These are phyloP conservation scores for Venturia pyrina DNA, from an alignment of 2,329 filamentous ascomycete species.

Conservation along the genomic window DNA sequence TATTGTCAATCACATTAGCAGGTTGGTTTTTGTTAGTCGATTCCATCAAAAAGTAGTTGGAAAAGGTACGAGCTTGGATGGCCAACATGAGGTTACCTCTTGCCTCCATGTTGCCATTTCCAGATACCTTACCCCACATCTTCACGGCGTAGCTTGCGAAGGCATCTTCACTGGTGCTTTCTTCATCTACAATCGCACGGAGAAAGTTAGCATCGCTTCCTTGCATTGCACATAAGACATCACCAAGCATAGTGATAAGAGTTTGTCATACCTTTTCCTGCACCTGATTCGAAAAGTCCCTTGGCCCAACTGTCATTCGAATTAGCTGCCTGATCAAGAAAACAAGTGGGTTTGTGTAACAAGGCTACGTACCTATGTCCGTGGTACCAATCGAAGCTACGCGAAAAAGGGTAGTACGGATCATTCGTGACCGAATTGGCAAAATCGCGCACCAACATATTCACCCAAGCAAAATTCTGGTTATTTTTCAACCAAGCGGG, in stretches of 20 bases:
- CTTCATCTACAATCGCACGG: slow-evolving; percentile 45
- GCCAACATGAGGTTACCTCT: slow-evolving; percentile 75
- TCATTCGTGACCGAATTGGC: slow-evolving; percentile 72
- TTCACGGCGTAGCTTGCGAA: slow-evolving; percentile 83
- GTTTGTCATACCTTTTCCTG: slow-evolving; percentile 48
- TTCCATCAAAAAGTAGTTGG: slow-evolving; percentile 74
- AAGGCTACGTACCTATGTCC: slow-evolving; percentile 48
- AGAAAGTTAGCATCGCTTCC: background rate
- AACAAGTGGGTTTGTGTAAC: background rate
- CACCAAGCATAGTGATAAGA: background rate
- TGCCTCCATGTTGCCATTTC: slow-evolving; percentile 71
- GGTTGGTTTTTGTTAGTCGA: slow-evolving; percentile 63
- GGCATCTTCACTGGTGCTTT: slow-evolving; percentile 82
- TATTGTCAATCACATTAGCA: slow-evolving; percentile 66
- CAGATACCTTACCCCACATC: slow-evolving; percentile 78
- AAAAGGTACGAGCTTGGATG: slow-evolving; percentile 62
- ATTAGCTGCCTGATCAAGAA: background rate
- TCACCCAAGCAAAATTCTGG: slow-evolving; percentile 68
- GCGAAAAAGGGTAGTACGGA: slow-evolving; percentile 67
- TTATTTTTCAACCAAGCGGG: slow-evolving; percentile 49
- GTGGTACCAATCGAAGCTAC: slow-evolving; percentile 87
- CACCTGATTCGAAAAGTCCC: slow-evolving; percentile 57
- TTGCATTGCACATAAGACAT: background rate
- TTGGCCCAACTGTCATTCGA: slow-evolving; percentile 64
- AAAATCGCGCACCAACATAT: slow-evolving; percentile 72